Conservation (phyloP, 1,139 yeast species). For the Meyerozyma elateridarum region DNA sequence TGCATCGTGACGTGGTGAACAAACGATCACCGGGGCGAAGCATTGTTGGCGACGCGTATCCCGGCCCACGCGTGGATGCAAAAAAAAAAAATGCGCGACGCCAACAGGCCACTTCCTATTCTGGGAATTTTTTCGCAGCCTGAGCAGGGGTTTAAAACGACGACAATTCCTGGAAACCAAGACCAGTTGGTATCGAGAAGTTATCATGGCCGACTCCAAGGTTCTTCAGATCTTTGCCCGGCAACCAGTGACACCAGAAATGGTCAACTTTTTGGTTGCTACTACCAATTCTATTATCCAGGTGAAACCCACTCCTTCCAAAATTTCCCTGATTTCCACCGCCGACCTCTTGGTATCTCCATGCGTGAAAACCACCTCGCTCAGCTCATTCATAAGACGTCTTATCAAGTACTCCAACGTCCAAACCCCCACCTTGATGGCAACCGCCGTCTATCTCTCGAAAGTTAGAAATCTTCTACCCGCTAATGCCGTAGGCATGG, state of each 20-base stretch:
- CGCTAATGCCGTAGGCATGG: conserved; percentile 86
- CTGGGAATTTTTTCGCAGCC: conserved; percentile 3
- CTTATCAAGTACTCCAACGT: conserved; percentile 81
- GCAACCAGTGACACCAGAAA: conserved; percentile 70
- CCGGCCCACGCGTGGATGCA: conserved; percentile 1
- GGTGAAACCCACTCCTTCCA: conserved; percentile 25
- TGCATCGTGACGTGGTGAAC: too few species aligned
- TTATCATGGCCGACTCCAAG: conserved; percentile 40
- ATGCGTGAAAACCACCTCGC: conserved; percentile 21
- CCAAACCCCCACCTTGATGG: conserved; percentile 93
- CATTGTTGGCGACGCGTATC: too few species aligned
- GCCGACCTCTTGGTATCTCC: conserved; percentile 20
- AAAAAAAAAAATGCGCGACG: conserved; percentile 1
- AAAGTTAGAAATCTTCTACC: conserved; percentile 76
- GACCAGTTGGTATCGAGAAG: not conserved
- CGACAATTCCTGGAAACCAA: too few species aligned
- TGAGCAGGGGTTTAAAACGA: conserved; percentile 1
- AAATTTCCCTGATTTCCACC: conserved; percentile 1
- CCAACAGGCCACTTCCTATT: conserved; percentile 3
- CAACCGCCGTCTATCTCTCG: conserved; percentile 76
- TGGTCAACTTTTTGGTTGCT: conserved; percentile 76
- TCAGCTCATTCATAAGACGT: conserved; percentile 63
- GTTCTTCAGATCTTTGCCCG: conserved; percentile 74
- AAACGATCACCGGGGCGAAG: too few species aligned
- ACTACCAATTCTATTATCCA: conserved; percentile 78